Conservation (phyloP, 306 rosid genomes). For the Prunus fruticosa region DNA sequence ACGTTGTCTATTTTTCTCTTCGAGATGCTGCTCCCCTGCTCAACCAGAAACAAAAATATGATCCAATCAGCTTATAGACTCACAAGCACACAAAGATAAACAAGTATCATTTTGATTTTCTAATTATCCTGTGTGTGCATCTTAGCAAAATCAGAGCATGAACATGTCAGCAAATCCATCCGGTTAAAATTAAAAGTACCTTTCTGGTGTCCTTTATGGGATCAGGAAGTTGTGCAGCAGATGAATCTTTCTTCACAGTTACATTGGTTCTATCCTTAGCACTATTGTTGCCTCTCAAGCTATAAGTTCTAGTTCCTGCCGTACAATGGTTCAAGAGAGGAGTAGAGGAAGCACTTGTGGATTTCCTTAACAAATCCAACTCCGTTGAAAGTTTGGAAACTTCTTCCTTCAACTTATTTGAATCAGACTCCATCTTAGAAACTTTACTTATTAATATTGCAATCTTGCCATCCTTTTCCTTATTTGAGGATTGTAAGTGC, state of each 20-base stretch:
- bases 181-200: slow-evolving; percentile 31
- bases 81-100: not conserved
- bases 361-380: slow-evolving; percentile 51
- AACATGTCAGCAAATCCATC: no score
- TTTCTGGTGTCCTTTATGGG: slow-evolving; percentile 27
- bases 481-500: slow-evolving; percentile 52
- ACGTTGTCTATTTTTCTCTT: slow-evolving; percentile 58
- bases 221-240: slow-evolving; percentile 23
- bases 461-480: slow-evolving; percentile 56
- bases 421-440: slow-evolving; percentile 48
- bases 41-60: slow-evolving; percentile 20
- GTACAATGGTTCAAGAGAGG: slow-evolving; percentile 55
- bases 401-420: slow-evolving; percentile 55
- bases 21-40: slow-evolving; percentile 41
- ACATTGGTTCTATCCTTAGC: slow-evolving; percentile 31
- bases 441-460: slow-evolving; percentile 43
- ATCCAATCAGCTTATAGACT: not conserved
- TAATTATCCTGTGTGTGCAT: no score
- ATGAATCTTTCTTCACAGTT: slow-evolving; percentile 42
- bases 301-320: slow-evolving; percentile 21
- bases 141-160: no score
- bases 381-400: slow-evolving; percentile 44
- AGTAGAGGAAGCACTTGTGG: slow-evolving; percentile 33
- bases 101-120: no score
- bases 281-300: slow-evolving; percentile 26